Evolutionary conservation across 257 asterid species (phyloP), one percentile per base, ranked within the genome.

Genomic region (Penstemon davidsonii): DNA sequence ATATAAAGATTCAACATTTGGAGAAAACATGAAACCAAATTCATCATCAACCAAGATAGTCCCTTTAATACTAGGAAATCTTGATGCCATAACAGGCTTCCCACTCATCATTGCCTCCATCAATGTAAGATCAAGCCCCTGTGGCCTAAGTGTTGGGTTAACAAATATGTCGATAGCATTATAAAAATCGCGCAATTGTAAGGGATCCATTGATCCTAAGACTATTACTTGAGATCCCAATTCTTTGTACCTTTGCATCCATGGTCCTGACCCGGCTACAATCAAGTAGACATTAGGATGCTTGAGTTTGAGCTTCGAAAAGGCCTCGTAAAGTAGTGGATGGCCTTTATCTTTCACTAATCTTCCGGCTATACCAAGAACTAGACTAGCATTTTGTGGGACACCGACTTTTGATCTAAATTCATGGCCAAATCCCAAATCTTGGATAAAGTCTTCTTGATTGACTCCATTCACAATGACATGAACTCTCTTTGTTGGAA

Each of bases 31-130:
- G 78, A 85, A 82, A 0, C 97, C 98, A n/a, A 78, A 90, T 51
- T 88, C 90, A 62, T 80, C 84, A 9, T 90, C 77, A 36, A 92
- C 97, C 70, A 92, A 75, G 12, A 90, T 81, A 1, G 96, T 90
- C 46, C 98, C 96, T 63, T 85, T 92, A 46, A 92, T 90, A 52
- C 98, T 92, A 0, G 98, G 97, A 63, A 90, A 90, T 66, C 96
- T 82, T 33, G 98, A 86, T 11, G 98, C 98, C 96, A 90, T 83
- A 1, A 92, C 88, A 4, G 98, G 86, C 68, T 88, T 92, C 55
- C 97, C 98, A 46, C 91, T 90, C 94, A 92, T 82, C 96, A 90
- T 88, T 8, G 97, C 96, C 74, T 92, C 98, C 96, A 88, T 86
- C 3, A 92, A 73, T 4, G 96, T 92, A 3, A 86, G 93, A 78